Evolutionary conservation across 352 stramenopile species (phyloP), one percentile per base, ranked within the genome.

Genomic region (Globisporangium orthogonon): DNA sequence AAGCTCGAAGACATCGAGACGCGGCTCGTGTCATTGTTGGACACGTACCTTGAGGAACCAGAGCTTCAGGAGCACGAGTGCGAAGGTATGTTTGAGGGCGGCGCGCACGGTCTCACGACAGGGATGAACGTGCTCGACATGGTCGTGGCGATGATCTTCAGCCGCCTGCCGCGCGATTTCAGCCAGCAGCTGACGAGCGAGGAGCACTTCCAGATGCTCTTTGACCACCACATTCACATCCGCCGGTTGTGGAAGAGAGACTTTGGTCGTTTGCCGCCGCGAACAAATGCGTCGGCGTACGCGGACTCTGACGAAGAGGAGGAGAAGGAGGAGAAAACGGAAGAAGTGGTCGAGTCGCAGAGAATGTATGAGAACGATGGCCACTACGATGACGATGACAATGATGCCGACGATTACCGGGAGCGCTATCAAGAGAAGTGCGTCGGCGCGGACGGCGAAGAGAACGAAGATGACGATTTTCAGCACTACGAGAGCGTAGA

Each of bases 101-200:
- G 63, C 41, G 56, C 58, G 23, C 54, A 49, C 4, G 57, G 58
- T 1, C 58, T 69, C 14, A 63, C 61, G 43, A 62, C 65, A 11
- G 61, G 62, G n/a, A 86, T 87, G 77, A 93, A 90, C 58, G 81
- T 94, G 45, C 61, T 94, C 44, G 85, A 94, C 55, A 94, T 93
- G 83, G 74, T 94, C 37, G 69, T 94, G 7, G 83, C 81, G 15
- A 94, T 94, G 85, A 62, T 92, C 4, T 94, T 94, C 57, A 72
- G 76, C 4, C 85, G 85, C n/a, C 61, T 94, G 52, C 85, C 85
- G 39, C 74, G 71, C n/a, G 78, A 87, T 56, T 84, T 82, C 29
- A 67, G 67, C 15, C 61, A 76, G 30, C 57, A 79, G 28, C 62
- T 72, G 23, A 79, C 75, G 29, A 73, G 68, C n/a, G 76, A 94